These are phyloP conservation scores for Thyridium curvatum DNA, from an alignment of 2,329 filamentous ascomycete species.

Conservation along the genomic window DNA sequence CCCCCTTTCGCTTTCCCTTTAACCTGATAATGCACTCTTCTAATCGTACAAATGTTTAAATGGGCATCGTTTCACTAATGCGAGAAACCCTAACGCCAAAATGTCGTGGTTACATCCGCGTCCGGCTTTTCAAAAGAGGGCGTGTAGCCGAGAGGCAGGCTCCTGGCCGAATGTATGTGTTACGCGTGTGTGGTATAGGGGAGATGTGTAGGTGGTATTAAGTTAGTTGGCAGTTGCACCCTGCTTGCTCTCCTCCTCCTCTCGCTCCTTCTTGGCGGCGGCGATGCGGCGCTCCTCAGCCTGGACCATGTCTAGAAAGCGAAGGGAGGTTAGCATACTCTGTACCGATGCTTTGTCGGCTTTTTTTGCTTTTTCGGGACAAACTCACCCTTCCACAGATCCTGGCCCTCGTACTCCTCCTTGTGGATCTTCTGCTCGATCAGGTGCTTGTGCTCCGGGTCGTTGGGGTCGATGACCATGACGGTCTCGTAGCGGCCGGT, in stretches of 20 bases:
- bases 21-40: too few relatives aligned
- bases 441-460: slow-evolving; percentile 74
- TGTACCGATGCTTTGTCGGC: too few relatives aligned
- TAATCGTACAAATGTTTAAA: too few relatives aligned
- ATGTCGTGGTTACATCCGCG: too few relatives aligned
- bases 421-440: slow-evolving; percentile 86
- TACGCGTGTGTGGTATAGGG: too few relatives aligned
- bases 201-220: slow-evolving; percentile 1
- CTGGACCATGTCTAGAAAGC: slow-evolving; percentile 67
- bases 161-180: too few relatives aligned
- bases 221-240: too few relatives aligned
- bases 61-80: too few relatives aligned
- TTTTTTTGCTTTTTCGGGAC: too few relatives aligned
- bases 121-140: background rate
- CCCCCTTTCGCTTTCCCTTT: too few relatives aligned
- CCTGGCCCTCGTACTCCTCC: slow-evolving; percentile 81
- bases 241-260: slow-evolving; percentile 6
- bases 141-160: background rate
- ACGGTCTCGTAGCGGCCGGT: slow-evolving; percentile 79
- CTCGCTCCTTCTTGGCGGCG: slow-evolving; percentile 28
- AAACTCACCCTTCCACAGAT: slow-evolving; percentile 85
- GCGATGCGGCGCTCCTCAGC: slow-evolving; percentile 62
- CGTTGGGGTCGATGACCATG: slow-evolving; percentile 71
- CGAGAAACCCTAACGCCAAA: background rate
- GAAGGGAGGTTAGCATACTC: too few relatives aligned